Evolutionary conservation across 2,329 filamentous ascomycete species (phyloP), one percentile per base, ranked within the genome.

Genomic region (Bipolaris bicolor): DNA sequence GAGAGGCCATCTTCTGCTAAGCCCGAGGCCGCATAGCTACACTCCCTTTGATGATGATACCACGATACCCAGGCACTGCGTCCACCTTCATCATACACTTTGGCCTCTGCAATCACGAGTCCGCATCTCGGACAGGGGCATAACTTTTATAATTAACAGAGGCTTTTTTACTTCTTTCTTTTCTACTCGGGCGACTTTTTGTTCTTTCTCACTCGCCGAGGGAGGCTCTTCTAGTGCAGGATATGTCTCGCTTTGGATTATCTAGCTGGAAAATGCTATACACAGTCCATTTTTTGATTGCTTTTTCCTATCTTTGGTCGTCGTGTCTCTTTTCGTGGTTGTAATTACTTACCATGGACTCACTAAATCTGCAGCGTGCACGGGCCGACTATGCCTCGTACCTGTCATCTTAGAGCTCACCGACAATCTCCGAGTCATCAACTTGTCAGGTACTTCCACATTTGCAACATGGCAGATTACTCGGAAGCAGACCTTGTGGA

Each of bases 1-100:
- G 72, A 75, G 61, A 66, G 69, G 54, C 70, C 72, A 36, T 63
- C 33, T 40, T 68, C 64, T 16, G 55, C 65, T 39, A 64, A 67
- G 60, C 55, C 61, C 37, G 60, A 65, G 43, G 55, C 57, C 31
- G 53, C 62, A 47, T 65, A 59, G 45, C 37, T 49, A 34, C 33
- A 20, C 24, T 31, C 29, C 44, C 46, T 45, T 57, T 47, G 39
- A 51, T 51, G 52, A 60, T 51, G 49, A 50, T 50, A 61, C 55
- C 53, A 56, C 49, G 53, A 52, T 52, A 59, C 57, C 58, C 58
- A 57, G 58, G 55, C 51, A 48, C 33, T 51, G 49, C 47, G 20
- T 45, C 55, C 55, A 39, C 48, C 36, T 49, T 45, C 55, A 50
- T 40, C 43, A 55, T 40, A 56, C 31, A 43, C 29, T 37, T 48